Conservation (phyloP, 2,329 filamentous ascomycete species). For the Colletotrichum caudatum region DNA sequence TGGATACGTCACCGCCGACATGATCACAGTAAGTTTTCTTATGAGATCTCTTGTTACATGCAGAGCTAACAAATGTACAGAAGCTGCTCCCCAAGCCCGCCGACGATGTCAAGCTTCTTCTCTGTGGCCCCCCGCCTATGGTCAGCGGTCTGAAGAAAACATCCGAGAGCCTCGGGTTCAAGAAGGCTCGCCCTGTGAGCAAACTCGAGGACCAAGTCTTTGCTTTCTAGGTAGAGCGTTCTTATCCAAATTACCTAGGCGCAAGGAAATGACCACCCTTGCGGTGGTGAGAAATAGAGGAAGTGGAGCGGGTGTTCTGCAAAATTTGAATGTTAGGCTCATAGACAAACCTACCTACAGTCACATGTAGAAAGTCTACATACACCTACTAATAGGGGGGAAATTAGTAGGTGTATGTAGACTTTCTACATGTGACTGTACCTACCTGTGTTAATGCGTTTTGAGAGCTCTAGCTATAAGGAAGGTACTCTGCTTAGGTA, state of each 20-base stretch:
- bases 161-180: conserved; percentile 87
- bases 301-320: conserved; percentile 5
- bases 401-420: too few species aligned
- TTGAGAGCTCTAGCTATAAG: conserved; percentile 1
- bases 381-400: too few species aligned
- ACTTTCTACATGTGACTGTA: too few species aligned
- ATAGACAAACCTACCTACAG: conserved; percentile 12
- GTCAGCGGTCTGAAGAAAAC: conserved; percentile 97
- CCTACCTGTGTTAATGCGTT: not conserved
- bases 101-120: conserved; percentile 89
- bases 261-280: not conserved
- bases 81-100: conserved; percentile 86
- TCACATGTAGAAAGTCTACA: too few species aligned
- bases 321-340: not conserved
- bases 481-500: not conserved
- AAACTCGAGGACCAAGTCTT: conserved; percentile 99
- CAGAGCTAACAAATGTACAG: conserved; percentile 57
- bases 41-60: conserved; percentile 40
- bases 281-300: not conserved
- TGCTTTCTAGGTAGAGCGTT: conserved; percentile 71
- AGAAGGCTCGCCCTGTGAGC: conserved; percentile 94
- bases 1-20: conserved; percentile 94
- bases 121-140: conserved; percentile 98
- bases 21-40: conserved; percentile 79
- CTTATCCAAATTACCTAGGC: not conserved